These are phyloP conservation scores for Leishmania martiniquensis DNA, from an alignment of 208 protist species.

Conservation along the genomic window DNA sequence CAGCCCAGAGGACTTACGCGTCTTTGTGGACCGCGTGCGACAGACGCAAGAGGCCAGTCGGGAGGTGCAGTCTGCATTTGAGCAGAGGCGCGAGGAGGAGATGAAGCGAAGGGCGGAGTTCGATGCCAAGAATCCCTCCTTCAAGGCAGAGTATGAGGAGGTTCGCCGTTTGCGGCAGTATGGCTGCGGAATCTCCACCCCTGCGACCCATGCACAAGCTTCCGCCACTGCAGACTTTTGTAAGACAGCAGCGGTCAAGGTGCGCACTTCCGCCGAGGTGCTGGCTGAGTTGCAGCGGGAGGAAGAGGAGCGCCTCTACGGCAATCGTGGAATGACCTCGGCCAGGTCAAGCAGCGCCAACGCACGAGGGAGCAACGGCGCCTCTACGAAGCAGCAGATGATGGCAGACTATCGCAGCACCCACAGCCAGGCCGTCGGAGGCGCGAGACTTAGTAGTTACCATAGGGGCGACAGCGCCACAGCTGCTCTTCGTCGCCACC, in stretches of 20 bases:
- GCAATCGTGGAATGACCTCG: conserved; percentile 8
- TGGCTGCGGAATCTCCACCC: not conserved
- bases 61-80: conserved; percentile 59
- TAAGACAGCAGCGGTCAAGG: conserved; percentile 10
- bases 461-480: conserved; percentile 7
- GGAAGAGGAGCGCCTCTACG: conserved; percentile 46
- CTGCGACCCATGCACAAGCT: conserved; percentile 17
- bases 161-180: conserved; percentile 39
- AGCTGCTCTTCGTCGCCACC: not conserved
- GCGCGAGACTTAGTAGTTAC: conserved; percentile 3
- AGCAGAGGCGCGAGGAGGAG: conserved; percentile 78
- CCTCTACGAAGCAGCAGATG: conserved; percentile 45
- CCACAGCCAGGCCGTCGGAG: conserved; percentile 24
- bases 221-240: conserved; percentile 16
- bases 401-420: conserved; percentile 48
- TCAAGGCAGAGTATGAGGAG: conserved; percentile 75
- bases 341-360: not conserved
- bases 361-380: not conserved
- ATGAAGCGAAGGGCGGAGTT: conserved; percentile 83
- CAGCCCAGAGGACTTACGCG: conserved; percentile 68
- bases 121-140: conserved; percentile 74
- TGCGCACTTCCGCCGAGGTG: conserved; percentile 62
- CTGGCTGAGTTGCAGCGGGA: conserved; percentile 46
- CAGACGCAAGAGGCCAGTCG: conserved; percentile 46
- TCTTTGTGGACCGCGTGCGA: conserved; percentile 78